Conservation (phyloP, 2,329 filamentous ascomycete genomes). For the Exophiala sp. region DNA sequence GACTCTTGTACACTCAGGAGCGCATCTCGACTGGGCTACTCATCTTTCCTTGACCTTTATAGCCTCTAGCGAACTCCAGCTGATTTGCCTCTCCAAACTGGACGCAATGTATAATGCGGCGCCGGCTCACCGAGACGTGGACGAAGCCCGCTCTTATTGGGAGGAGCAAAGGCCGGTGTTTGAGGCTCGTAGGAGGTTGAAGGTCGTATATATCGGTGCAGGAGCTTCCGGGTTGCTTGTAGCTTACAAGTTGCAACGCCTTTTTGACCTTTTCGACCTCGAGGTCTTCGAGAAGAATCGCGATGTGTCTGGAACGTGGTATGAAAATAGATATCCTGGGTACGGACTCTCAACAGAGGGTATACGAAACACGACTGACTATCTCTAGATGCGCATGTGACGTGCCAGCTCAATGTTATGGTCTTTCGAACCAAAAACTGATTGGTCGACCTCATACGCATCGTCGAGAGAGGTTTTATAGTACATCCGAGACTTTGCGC, state of each 20-base stretch:
- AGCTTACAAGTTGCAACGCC: conserved; percentile 21
- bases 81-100: too few species aligned
- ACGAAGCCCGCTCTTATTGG: too few species aligned
- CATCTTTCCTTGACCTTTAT: too few species aligned
- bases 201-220: conserved; percentile 20
- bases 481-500: conserved; percentile 63
- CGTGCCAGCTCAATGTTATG: conserved; percentile 60
- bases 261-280: conserved; percentile 30
- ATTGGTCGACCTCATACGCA: conserved; percentile 67
- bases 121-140: too few species aligned
- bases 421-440: conserved; percentile 63
- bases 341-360: too few species aligned
- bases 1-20: too few species aligned
- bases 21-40: too few species aligned
- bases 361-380: neutral
- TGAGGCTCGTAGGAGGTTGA: too few species aligned
- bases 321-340: conserved; percentile 37
- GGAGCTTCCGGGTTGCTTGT: conserved; percentile 19
- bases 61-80: too few species aligned
- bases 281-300: conserved; percentile 42
- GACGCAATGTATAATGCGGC: too few species aligned
- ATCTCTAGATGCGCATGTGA: conserved; percentile 6
- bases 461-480: conserved; percentile 63
- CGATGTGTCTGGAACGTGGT: conserved; percentile 40
- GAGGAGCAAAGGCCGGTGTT: too few species aligned